A percentile compares a stretch with the other conserved stretches of the same genome.
phyloP scores from a whole-genome alignment of 345 rosid species.

The Xanthoceras sorbifolium region DNA sequence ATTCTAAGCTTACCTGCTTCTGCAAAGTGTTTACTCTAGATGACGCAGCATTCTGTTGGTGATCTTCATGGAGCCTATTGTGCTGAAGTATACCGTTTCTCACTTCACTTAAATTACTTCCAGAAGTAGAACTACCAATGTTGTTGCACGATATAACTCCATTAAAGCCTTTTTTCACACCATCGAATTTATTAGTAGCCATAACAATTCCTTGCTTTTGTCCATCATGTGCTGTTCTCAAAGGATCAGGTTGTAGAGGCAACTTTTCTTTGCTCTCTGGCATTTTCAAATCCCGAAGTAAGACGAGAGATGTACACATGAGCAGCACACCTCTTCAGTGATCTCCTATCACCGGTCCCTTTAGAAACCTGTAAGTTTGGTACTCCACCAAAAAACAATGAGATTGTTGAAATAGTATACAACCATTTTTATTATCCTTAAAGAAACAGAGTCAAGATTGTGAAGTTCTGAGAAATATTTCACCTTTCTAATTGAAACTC shows the following conservation, averaged over 20 bases:
- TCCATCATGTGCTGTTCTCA: slow-evolving; percentile 35
- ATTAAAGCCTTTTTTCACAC: slow-evolving; percentile 28
- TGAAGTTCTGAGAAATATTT: not conserved
- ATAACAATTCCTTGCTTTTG: slow-evolving; percentile 32
- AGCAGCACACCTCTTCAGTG: slow-evolving; percentile 56
- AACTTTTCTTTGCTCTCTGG: slow-evolving; percentile 37
- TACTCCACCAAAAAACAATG: slow-evolving; percentile 13
- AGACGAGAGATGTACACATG: slow-evolving; percentile 70
- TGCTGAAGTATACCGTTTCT: slow-evolving; percentile 30
- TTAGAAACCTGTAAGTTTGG: slow-evolving; percentile 36
- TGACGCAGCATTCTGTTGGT: slow-evolving; percentile 23
- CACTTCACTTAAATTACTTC: slow-evolving; percentile 30
- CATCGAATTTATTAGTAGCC: slow-evolving; percentile 28
- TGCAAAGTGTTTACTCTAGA: slow-evolving; percentile 29
- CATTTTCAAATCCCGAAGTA: slow-evolving; percentile 45
- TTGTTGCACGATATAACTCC: slow-evolving; percentile 16
- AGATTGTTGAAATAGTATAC: slow-evolving; percentile 7
- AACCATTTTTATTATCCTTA: not conserved
- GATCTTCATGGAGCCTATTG: slow-evolving; percentile 33
- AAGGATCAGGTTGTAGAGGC: slow-evolving; percentile 26
- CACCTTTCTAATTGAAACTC: slow-evolving; percentile 45
- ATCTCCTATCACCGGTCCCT: slow-evolving; percentile 28
- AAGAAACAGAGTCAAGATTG: not conserved
- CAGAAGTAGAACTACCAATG: slow-evolving; percentile 4
- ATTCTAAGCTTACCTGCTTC: slow-evolving; percentile 46